Evolutionary conservation across 768 basidiomycete genomes (phyloP).

Genomic region (Russula abietina): DNA sequence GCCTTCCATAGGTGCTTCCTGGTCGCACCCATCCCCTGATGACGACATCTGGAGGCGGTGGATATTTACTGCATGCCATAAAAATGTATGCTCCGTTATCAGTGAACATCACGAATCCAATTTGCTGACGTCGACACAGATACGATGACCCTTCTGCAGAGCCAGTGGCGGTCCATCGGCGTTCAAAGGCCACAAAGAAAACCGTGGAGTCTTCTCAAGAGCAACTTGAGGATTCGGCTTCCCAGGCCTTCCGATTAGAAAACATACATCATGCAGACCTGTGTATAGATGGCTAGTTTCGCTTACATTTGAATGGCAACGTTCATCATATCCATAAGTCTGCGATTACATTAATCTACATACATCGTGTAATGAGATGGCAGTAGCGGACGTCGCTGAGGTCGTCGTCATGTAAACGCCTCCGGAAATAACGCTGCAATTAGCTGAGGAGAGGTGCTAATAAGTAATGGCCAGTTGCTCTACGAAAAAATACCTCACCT

Average conservation of each 20-base stretch:
- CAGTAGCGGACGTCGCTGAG: background rate
- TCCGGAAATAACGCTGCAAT: constrained; percentile 60
- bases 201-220: background rate
- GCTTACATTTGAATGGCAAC: background rate
- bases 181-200: constrained; percentile 30
- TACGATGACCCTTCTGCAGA: constrained; percentile 62
- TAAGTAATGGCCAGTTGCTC: background rate
- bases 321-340: background rate
- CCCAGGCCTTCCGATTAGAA: background rate
- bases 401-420: constrained; percentile 22
- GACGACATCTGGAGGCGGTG: constrained; percentile 84
- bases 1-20: constrained; percentile 58
- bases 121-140: background rate
- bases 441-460: constrained; percentile 36
- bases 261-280: background rate
- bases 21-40: constrained; percentile 95
- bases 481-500: constrained; percentile 45
- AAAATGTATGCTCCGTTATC: constrained; percentile 58
- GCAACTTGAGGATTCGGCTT: background rate
- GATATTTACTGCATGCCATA: constrained; percentile 78
- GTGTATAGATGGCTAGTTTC: background rate
- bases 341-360: background rate
- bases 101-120: background rate
- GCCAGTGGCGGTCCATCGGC: constrained; percentile 46
- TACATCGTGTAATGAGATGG: background rate